phyloP scores from a whole-genome alignment of 2,329 filamentous ascomycete species.

The Pestalotiopsis sp. region DNA sequence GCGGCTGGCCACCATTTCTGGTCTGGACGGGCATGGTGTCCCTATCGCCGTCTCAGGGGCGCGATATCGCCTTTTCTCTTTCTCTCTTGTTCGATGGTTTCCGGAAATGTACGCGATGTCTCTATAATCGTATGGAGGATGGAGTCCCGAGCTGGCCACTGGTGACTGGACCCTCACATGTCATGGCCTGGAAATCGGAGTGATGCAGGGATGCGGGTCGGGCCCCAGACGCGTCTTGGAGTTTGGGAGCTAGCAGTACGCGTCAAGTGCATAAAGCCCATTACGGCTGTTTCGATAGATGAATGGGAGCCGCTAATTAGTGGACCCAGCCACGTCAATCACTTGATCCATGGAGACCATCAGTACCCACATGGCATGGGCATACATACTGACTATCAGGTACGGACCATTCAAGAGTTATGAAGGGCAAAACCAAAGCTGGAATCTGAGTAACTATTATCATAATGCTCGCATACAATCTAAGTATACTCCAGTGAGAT shows the following conservation, averaged over 20 bases:
- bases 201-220: neutral
- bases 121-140: neutral
- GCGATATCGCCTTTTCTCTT: neutral
- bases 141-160: neutral
- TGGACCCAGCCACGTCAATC: neutral
- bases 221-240: neutral
- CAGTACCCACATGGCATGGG: too few relatives aligned
- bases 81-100: neutral
- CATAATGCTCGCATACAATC: too few relatives aligned
- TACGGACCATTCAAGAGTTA: too few relatives aligned
- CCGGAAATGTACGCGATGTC: neutral
- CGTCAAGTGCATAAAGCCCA: slow-evolving; percentile 4
- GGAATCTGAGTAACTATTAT: too few relatives aligned
- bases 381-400: too few relatives aligned
- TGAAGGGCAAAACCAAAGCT: too few relatives aligned
- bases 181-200: neutral
- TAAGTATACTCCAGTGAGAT: too few relatives aligned
- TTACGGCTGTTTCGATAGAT: neutral
- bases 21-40: slow-evolving; percentile 4
- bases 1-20: neutral
- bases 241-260: neutral
- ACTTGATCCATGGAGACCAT: neutral
- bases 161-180: neutral
- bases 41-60: neutral
- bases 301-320: neutral